Evolutionary conservation across 1,139 yeast genomes (phyloP), one percentile per base, ranked within the genome.

Genomic region (Yamadazyma epiphylla): DNA sequence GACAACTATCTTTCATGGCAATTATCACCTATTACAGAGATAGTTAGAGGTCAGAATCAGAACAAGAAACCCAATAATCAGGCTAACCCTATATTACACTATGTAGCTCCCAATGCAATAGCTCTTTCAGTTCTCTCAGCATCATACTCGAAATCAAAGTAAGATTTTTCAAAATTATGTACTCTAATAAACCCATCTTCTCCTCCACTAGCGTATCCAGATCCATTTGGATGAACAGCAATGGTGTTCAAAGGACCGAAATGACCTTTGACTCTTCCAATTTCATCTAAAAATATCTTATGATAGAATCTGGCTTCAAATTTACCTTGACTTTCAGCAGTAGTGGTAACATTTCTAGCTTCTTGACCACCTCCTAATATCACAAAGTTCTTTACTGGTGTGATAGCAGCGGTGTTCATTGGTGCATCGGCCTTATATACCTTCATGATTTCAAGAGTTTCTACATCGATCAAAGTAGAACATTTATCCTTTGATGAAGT

Each of bases 301-400:
- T 94, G 97, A 66, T 82, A 88, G 60, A 91, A 85, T 64, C 96
- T 78, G 26, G 97, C 94, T 66, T 91, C 98, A 60, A 91, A 91
- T 57, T 87, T 87, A 68, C 98, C 98, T 61, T 91, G 96, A 32
- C 85, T 75, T 41, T 94, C 83, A 27, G 94, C 77, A 24, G 97
- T 88, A 17, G 97, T 91, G 27, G 99, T 91, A 57, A 91, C 99
- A 60, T 89, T 94, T 63, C 89, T 79, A 24, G 98, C 98, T 56
- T 89, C 97, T 70, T 91, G 98, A 77, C 99, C 99, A 64, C 99
- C 99, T 34, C 98, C 98, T 43, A 94, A 73, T 33, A 91, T 82
- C 41, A 91, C 86, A 55, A 82, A 89, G 55, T 91, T 94, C 64
- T 94, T 91, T 35, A 79, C 69, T 16, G 97, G 91, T 7, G 98